Evolutionary conservation across 768 basidiomycete species (phyloP), one percentile per base, ranked within the genome.

Genomic region (Cystofilobasidium capitatum): DNA sequence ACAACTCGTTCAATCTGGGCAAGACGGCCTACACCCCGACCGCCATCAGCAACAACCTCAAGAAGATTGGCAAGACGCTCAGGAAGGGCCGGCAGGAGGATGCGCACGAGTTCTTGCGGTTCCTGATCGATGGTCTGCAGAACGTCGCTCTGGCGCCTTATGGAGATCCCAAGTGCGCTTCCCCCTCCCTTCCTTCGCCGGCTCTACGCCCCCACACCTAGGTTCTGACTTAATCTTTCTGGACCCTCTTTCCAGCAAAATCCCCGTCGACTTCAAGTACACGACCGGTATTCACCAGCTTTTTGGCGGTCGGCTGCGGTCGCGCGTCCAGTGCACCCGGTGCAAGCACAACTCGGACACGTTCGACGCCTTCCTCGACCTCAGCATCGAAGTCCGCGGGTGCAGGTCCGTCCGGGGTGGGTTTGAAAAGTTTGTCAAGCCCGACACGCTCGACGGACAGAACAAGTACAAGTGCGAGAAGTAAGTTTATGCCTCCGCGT

Each of bases 381-480:
- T 99, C 62, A 91, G 89, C 75, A 79, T 99, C 69, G 96, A 98
- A 76, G 88, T 98, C 66, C 81, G 57, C 10, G 31, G 58, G 24
- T 65, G 62, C 54, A 24, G 40, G 55, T 81, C 80, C 4, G 72
- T 97, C 60, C 84, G 81, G 75, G 85, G 87, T 5, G 91, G 89
- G 2, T 77, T 94, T 65, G 81, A 82, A 40, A 87, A 85, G 73
- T 96, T 96, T 72, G 84, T 88, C 42, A 85, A 84, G 10, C 79
- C 88, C 57, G 96, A 99, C 74, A 80, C 82, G 70, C 77, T 99
- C 70, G 88, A 85, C 70, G 96, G 94, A 0, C 84, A 86, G 8
- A 91, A 99, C 81, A 93, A 93, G 79, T 99, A 99, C 78, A 91
- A 93, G 76, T 99, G 96, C 77, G 96, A 99, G 79, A 97, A 91